Conservation (phyloP, 768 basidiomycete genomes). For the Symmetrospora coprosmae region DNA sequence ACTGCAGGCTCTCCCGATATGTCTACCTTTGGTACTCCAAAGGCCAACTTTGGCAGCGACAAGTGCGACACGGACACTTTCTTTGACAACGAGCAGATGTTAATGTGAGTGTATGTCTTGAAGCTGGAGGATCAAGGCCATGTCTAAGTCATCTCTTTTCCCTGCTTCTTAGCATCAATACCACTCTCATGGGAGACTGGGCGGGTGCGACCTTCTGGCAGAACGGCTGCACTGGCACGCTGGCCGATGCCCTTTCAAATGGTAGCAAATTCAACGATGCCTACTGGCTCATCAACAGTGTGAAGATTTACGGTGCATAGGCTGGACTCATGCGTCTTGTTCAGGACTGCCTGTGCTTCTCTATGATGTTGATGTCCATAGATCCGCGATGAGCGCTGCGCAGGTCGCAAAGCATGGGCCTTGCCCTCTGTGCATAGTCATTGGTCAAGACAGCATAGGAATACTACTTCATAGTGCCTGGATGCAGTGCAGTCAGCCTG, state of each 20-base stretch:
- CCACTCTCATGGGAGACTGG: conserved; percentile 19
- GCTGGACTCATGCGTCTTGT: no score
- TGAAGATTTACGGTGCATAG: conserved; percentile 14
- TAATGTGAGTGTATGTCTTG: background rate
- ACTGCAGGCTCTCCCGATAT: conserved; percentile 37
- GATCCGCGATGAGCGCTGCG: no score
- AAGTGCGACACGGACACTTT: conserved; percentile 38
- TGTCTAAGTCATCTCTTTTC: background rate
- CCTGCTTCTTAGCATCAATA: conserved; percentile 1
- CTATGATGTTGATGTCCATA: no score
- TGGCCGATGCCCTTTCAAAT: background rate
- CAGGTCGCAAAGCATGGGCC: no score
- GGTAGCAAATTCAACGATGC: conserved; percentile 13
- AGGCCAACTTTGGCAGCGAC: conserved; percentile 39
- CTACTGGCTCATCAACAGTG: conserved; percentile 16
- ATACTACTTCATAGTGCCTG: no score
- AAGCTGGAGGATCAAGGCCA: background rate
- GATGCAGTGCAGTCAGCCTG: no score
- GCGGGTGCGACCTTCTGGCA: conserved; percentile 20
- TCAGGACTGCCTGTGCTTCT: no score
- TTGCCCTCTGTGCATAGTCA: no score
- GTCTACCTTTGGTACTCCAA: conserved; percentile 41
- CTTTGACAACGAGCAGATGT: conserved; percentile 35
- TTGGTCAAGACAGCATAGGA: no score
- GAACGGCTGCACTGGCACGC: conserved; percentile 17